Conservation (phyloP, 495 filamentous ascomycete species). For the Letharia columbiana region DNA sequence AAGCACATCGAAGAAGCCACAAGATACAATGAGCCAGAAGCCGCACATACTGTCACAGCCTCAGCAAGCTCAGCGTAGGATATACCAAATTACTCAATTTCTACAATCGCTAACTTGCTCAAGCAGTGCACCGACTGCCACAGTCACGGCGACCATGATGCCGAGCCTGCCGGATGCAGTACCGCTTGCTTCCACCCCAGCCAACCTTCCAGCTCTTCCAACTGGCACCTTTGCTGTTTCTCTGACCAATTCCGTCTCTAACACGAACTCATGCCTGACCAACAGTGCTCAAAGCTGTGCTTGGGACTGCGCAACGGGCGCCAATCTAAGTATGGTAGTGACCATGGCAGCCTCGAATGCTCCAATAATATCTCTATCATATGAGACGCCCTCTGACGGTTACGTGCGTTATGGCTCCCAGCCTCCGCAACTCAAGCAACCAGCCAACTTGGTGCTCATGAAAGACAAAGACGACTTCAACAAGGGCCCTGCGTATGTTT, state of each 20-base stretch:
- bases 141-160: conserved; percentile 41
- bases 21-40: conserved; percentile 8
- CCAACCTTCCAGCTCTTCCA: conserved; percentile 50
- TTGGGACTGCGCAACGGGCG: conserved; percentile 55
- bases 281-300: conserved; percentile 50
- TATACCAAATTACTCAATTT: neutral
- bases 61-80: conserved; percentile 33
- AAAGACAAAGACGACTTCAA: conserved; percentile 51
- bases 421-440: conserved; percentile 46
- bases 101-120: conserved; percentile 16
- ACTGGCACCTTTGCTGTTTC: conserved; percentile 58
- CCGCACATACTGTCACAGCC: conserved; percentile 13
- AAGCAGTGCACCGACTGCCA: conserved; percentile 27
- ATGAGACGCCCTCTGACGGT: conserved; percentile 32
- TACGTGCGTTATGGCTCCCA: conserved; percentile 64
- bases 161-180: conserved; percentile 57
- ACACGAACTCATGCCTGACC: conserved; percentile 58
- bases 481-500: conserved; percentile 69
- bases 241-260: conserved; percentile 43
- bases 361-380: conserved; percentile 27
- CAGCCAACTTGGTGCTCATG: conserved; percentile 50
- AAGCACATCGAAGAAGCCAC: conserved; percentile 13
- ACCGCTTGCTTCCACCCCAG: conserved; percentile 49
- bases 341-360: conserved; percentile 24
- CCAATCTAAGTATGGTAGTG: conserved; percentile 37